phyloP scores from a whole-genome alignment of 768 basidiomycete genomes.

The Calocybe cyanea region DNA sequence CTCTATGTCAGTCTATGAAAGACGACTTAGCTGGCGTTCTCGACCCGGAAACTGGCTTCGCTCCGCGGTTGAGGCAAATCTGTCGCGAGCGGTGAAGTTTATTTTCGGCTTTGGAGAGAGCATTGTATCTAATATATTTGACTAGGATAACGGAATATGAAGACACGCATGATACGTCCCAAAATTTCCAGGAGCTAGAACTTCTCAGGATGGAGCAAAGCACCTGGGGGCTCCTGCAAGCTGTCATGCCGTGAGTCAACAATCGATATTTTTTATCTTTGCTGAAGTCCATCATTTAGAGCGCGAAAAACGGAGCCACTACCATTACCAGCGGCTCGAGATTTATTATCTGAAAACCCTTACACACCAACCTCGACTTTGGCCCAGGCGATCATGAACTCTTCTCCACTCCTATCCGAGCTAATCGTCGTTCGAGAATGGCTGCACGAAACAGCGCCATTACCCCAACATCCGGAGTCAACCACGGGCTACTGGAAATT shows the following conservation, averaged over 20 bases:
- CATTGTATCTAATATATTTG: constrained; percentile 5
- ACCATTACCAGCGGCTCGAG: constrained; percentile 43
- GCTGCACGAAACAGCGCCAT: constrained; percentile 73
- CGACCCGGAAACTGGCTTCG: constrained; percentile 66
- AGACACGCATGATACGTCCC: constrained; percentile 28
- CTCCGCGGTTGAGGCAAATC: constrained; percentile 54
- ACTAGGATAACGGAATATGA: constrained; percentile 50
- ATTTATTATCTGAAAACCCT: constrained; percentile 65
- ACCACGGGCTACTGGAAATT: constrained; percentile 83
- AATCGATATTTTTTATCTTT: neutral
- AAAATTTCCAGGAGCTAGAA: constrained; percentile 49
- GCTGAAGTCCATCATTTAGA: constrained; percentile 21
- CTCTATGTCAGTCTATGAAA: constrained; percentile 50
- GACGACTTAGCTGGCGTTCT: constrained; percentile 59
- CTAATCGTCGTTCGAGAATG: constrained; percentile 85
- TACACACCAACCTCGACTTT: constrained; percentile 78
- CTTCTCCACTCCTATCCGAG: constrained; percentile 66
- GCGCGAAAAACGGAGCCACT: constrained; percentile 52
- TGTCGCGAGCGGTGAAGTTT: constrained; percentile 54
- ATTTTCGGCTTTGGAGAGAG: neutral
- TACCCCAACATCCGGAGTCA: constrained; percentile 61
- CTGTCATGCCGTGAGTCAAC: constrained; percentile 64
- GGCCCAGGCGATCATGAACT: constrained; percentile 67
- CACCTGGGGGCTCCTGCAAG: constrained; percentile 80
- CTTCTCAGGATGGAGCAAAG: constrained; percentile 69